Base-by-base conservation (phyloP, 164 flowering plant species). In the Stephania cephalantha region DNA sequence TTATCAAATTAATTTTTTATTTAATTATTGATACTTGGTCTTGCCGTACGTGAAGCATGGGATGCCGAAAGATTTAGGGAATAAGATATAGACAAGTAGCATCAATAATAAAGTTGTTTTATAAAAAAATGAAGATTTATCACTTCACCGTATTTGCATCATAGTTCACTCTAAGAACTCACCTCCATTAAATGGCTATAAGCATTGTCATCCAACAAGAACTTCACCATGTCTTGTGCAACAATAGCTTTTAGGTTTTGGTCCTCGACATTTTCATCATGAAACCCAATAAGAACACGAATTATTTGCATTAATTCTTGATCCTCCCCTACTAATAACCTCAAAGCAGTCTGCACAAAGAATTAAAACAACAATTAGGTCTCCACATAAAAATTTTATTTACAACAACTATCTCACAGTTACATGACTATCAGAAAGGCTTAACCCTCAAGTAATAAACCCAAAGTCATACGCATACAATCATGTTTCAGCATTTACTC, bases 121-220 rank as follows among this genome's bases (percentile, higher is more conserved):
- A 12, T 55, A 55, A 17, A 55, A 55, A 48, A 55, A 55, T 55
- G n/a, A 17, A 55, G 1, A 55, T 55, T 55, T 55, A 15, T 15
- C 63, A 11, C 63, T 12, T 55, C 17, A 15, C 63, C 4, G 6
- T 9, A 9, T 55, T 55, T 55, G 17, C 13, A 55, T 55, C 18
- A 55, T 55, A 55, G 2, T 5, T 55, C 63, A 55, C 63, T 55
- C 63, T 55, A 12, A 55, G 63, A 55, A 55, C 81, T 74, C 71
- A 90, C 99, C 93, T 95, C 99, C 97, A 95, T 90, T 76, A 95
- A 80, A 87, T 90, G 99, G 84, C 98, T 92, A 79, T 73, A 92
- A 74, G 94, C 87, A 82, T 86, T 86, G 79, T 92, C 91, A 83
- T 90, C 86, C 80, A 92, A 75, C 74, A 81, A n/a, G n/a, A n/a